These are phyloP conservation scores for Austroboletus novae-zelandiae DNA, from an alignment of 1,284 basidiomycete species.

Conservation along the genomic window DNA sequence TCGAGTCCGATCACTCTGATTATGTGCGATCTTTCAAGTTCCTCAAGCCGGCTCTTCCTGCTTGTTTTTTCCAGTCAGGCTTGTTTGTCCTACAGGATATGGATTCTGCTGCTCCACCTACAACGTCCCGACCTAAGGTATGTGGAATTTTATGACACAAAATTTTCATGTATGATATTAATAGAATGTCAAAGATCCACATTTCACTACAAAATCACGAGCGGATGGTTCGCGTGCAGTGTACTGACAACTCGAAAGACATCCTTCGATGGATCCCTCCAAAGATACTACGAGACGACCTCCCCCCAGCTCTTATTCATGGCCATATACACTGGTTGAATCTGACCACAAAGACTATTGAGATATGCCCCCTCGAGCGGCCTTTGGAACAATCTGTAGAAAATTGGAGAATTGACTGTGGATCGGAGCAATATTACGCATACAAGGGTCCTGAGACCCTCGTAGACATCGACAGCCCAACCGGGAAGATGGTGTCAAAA, in stretches of 20 bases:
- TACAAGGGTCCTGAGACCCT: constrained; percentile 17
- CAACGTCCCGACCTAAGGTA: constrained; percentile 3
- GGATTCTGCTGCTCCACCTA: background rate
- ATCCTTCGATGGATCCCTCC: constrained; percentile 39
- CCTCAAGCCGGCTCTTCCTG: background rate
- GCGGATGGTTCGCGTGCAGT: constrained; percentile 33
- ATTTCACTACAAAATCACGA: background rate
- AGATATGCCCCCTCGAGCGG: constrained; percentile 35
- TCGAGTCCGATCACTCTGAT: no score
- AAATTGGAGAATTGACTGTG: constrained; percentile 21
- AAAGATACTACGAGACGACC: constrained; percentile 31
- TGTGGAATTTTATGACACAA: background rate
- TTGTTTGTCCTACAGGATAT: background rate
- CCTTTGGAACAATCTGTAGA: constrained; percentile 23
- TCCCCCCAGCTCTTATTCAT: constrained; percentile 36
- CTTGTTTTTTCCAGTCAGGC: background rate
- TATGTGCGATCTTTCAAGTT: background rate
- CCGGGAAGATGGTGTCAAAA: constrained; percentile 32
- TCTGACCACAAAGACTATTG: constrained; percentile 28
- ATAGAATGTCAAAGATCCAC: no score
- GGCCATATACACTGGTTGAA: constrained; percentile 42
- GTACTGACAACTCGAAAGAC: background rate
- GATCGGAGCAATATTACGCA: constrained; percentile 9
- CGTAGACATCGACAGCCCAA: constrained; percentile 35
- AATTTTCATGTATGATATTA: background rate